These are phyloP conservation scores for Xylaria sp. DNA, from an alignment of 2,329 filamentous ascomycete genomes.

Conservation along the genomic window DNA sequence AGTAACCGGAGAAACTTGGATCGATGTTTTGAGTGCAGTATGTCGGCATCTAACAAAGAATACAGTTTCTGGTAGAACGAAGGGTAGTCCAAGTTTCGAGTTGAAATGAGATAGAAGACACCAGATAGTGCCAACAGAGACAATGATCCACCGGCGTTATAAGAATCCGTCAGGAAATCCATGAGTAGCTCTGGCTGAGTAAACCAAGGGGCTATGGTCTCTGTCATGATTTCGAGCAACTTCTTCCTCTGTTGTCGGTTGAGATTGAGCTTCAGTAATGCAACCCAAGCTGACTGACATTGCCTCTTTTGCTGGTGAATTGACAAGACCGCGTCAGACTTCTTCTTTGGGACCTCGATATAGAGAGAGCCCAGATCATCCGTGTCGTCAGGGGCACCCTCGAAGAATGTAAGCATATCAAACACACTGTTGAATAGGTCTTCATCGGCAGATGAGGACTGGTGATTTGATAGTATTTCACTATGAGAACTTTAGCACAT, in stretches of 20 bases:
- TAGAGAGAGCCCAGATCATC: constrained; percentile 67
- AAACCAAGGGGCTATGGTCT: constrained; percentile 84
- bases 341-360: constrained; percentile 57
- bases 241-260: constrained; percentile 71
- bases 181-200: constrained; percentile 80
- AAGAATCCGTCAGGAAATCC: constrained; percentile 95
- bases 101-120: constrained; percentile 88
- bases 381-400: constrained; percentile 62
- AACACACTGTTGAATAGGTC: constrained; percentile 52
- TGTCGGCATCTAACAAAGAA: constrained; percentile 76
- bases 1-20: constrained; percentile 89
- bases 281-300: constrained; percentile 82
- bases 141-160: constrained; percentile 77
- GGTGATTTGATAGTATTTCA: constrained; percentile 30
- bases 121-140: constrained; percentile 86
- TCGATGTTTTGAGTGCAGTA: constrained; percentile 90
- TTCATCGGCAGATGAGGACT: constrained; percentile 25
- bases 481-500: constrained; percentile 13
- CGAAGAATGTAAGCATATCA: constrained; percentile 59
- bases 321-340: constrained; percentile 60
- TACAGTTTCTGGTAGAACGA: constrained; percentile 93
- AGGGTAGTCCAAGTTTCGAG: constrained; percentile 93
- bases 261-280: constrained; percentile 63
- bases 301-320: constrained; percentile 68
- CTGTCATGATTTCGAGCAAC: constrained; percentile 69